Conservation (phyloP, 2,329 filamentous ascomycete species). For the Macrophomina phaseolina region DNA sequence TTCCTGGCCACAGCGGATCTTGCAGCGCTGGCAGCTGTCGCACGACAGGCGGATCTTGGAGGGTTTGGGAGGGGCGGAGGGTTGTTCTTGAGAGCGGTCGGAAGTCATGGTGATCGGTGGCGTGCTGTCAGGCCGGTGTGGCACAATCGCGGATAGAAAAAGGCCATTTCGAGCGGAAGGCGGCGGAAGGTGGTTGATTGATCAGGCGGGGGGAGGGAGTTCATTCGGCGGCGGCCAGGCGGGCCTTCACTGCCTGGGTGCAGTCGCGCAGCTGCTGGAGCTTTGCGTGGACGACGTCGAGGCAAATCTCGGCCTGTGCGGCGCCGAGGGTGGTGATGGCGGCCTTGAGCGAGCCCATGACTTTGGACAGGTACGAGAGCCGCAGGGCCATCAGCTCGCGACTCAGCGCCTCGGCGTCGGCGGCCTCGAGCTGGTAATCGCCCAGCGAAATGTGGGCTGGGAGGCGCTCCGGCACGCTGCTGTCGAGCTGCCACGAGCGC, state of each 20-base stretch:
- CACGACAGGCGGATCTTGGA: constrained; percentile 10
- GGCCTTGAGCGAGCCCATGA: constrained; percentile 7
- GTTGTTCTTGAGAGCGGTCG: no score
- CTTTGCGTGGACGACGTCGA: constrained; percentile 3
- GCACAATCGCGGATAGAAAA: neutral
- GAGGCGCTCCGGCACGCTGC: neutral
- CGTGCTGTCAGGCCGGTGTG: neutral
- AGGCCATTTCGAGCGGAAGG: neutral
- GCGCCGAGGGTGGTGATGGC: neutral
- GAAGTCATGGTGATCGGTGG: no score
- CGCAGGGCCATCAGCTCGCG: constrained; percentile 13
- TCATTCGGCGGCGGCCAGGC: no score
- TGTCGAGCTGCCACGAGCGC: neutral
- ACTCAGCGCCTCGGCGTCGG: neutral
- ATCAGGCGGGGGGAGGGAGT: no score
- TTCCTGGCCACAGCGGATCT: constrained; percentile 14
- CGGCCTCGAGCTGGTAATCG: constrained; percentile 5
- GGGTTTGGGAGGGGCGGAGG: neutral
- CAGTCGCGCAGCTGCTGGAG: constrained; percentile 4
- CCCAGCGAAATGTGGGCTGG: neutral
- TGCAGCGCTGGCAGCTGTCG: constrained; percentile 14
- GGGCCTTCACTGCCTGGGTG: no score
- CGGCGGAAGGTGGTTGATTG: no score
- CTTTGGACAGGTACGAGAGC: neutral
- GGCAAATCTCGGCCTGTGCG: neutral